These are phyloP conservation scores for Haplosporangium sp. DNA, from an alignment of 371 early-diverging fungal genomes.

Conservation along the genomic window DNA sequence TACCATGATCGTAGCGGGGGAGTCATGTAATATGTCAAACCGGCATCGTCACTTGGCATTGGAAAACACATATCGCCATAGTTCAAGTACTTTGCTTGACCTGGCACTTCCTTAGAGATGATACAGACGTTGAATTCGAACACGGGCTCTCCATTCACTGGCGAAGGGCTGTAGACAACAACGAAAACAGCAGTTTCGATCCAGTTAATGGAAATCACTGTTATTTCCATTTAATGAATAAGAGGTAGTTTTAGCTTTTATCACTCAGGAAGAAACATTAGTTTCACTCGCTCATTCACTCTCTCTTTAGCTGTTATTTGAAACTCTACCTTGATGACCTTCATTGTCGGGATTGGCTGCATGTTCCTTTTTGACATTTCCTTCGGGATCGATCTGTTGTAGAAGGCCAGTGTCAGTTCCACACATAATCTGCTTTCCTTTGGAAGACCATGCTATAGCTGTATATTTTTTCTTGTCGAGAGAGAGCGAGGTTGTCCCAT, in stretches of 20 bases:
- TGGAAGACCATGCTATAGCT: conserved; percentile 52
- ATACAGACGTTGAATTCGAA: conserved; percentile 30
- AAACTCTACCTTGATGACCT: conserved; percentile 25
- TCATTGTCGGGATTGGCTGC: conserved; percentile 23
- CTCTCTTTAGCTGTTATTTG: not conserved
- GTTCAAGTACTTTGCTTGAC: conserved; percentile 21
- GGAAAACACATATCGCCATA: conserved; percentile 40
- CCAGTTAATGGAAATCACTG: conserved; percentile 44
- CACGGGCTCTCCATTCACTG: conserved; percentile 13
- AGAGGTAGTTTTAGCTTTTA: not conserved
- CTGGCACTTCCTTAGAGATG: conserved; percentile 37
- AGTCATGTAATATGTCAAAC: conserved; percentile 29
- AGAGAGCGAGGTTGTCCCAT: conserved; percentile 11
- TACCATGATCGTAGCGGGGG: conserved; percentile 40
- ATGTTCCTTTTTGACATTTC: conserved; percentile 45
- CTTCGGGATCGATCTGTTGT: conserved; percentile 41
- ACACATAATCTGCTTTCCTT: conserved; percentile 55
- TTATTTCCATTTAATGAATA: not conserved
- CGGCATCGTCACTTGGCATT: conserved; percentile 20
- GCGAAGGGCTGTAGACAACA: conserved; percentile 33
- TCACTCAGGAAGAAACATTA: not conserved
- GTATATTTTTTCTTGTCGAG: conserved; percentile 36
- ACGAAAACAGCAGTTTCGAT: conserved; percentile 43
- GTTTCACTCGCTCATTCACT: no score
- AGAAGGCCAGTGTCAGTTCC: conserved; percentile 40